Conservation (phyloP, 148 eudicot species). For the Arctostaphylos glauca region DNA sequence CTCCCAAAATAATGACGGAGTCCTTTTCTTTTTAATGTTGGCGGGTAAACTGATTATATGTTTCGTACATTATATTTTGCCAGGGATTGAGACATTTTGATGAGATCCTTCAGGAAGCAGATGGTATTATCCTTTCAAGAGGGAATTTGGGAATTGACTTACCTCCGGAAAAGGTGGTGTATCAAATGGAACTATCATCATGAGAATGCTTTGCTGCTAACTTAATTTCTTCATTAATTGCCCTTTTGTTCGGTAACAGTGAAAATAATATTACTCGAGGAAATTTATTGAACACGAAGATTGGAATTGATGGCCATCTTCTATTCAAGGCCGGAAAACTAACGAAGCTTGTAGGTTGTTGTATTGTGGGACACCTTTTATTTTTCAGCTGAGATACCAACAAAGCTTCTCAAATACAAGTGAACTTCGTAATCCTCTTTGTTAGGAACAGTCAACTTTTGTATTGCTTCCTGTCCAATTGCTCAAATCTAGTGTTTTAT, state of each 20-base stretch:
- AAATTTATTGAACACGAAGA: not conserved
- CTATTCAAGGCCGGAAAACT: not conserved
- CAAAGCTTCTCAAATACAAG: not conserved
- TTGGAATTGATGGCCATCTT: not conserved
- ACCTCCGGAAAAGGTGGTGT: conserved; percentile 61
- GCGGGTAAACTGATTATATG: not conserved
- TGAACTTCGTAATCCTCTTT: too few relatives aligned
- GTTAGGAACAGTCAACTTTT: too few relatives aligned
- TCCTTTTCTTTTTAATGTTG: not conserved
- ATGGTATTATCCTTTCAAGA: conserved; percentile 58
- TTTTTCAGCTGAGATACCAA: not conserved
- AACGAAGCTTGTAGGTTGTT: not conserved
- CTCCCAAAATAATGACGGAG: not conserved
- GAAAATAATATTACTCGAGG: not conserved
- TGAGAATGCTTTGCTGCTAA: not conserved
- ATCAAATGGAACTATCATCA: conserved; percentile 7
- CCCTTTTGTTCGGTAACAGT: not conserved
- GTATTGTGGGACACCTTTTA: not conserved
- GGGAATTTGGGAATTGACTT: conserved; percentile 69
- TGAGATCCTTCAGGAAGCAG: conserved; percentile 64
- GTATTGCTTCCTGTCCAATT: too few relatives aligned
- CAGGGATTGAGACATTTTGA: conserved; percentile 65
- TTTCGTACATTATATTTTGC: not conserved
- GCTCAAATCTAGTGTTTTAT: too few relatives aligned
- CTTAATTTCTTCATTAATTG: not conserved